Evolutionary conservation across 2,329 filamentous ascomycete species (phyloP), one percentile per base, ranked within the genome.

Genomic region (Exophiala lecanii-corni): DNA sequence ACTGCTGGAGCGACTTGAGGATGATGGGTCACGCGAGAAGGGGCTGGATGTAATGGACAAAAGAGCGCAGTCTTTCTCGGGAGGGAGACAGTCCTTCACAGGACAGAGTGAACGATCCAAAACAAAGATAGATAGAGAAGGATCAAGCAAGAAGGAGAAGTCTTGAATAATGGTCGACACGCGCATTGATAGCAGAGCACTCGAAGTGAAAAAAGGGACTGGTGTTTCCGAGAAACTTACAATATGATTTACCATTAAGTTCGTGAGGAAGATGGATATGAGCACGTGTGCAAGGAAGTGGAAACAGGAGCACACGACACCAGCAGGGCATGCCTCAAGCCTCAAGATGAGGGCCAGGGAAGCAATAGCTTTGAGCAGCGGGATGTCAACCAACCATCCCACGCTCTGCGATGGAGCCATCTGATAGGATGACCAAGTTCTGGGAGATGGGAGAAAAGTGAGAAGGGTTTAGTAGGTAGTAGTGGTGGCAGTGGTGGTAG

Each of bases 401-500:
- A 36, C 34, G 34, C 36, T 36, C 49, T 45, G 47, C 49, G 45
- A 49, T 41, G 39, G 39, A 36, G 45, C 26, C 30, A 26, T 36
- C 28, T 51, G 39, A 51, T 51, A 48, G 49, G 49, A 50, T 31
- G 34, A n/a, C n/a, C n/a, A n/a, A n/a, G n/a, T n/a, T n/a, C n/a
- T n/a, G n/a, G n/a, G n/a, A n/a, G n/a, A n/a, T n/a, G n/a, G 28
- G 36, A 19, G 12, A 30, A 28, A 28, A 28, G 25, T 28, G n/a
- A n/a, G n/a, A n/a, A n/a, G n/a, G n/a, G n/a, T n/a, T n/a, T n/a
- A n/a, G n/a, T n/a, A n/a, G n/a, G n/a, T n/a, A n/a, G n/a, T n/a
- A n/a, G n/a, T n/a, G n/a, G n/a, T n/a, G n/a, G n/a, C n/a, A n/a
- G n/a, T n/a, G n/a, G n/a, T n/a, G n/a, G n/a, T n/a, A n/a, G n/a